These are phyloP conservation scores for Rhizoclosmatium globosum DNA, from an alignment of 192 early-diverging fungal genomes.

Conservation along the genomic window DNA sequence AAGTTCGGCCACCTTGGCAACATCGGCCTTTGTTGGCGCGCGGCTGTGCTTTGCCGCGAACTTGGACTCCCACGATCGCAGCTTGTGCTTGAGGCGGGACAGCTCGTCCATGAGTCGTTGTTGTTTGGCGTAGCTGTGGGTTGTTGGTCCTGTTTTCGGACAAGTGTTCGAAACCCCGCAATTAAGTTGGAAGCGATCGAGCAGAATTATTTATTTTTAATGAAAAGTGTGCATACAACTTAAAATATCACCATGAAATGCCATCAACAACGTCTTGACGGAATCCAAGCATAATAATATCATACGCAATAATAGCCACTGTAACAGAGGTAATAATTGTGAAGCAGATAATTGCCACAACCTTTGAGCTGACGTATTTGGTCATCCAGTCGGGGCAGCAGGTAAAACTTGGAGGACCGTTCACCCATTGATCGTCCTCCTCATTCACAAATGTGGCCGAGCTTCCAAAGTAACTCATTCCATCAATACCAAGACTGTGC, in stretches of 20 bases:
- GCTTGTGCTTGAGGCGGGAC: constrained; percentile 22
- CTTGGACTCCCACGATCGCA: constrained; percentile 19
- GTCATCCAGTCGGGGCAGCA: constrained; percentile 46
- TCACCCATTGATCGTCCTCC: constrained; percentile 29
- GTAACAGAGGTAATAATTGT: constrained; percentile 46
- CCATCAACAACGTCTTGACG: constrained; percentile 50
- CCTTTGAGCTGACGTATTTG: constrained; percentile 38
- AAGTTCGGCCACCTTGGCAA: constrained; percentile 1
- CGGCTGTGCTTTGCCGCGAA: constrained; percentile 31
- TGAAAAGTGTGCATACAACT: no score
- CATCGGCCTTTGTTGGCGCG: constrained; percentile 25
- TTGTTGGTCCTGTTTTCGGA: no score
- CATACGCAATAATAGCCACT: constrained; percentile 59
- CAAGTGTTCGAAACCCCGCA: no score
- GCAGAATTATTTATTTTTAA: no score
- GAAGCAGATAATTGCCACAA: constrained; percentile 41
- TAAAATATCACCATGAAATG: background rate
- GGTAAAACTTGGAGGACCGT: constrained; percentile 38
- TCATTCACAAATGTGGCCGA: background rate
- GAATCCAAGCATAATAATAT: constrained; percentile 56
- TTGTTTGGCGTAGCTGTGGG: no score
- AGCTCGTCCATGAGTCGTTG: background rate
- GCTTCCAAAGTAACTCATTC: constrained; percentile 8
- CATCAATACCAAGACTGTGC: constrained; percentile 35
- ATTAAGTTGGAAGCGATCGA: no score